phyloP scores from a whole-genome alignment of 305 asterid genomes.

The Andrographis paniculata region DNA sequence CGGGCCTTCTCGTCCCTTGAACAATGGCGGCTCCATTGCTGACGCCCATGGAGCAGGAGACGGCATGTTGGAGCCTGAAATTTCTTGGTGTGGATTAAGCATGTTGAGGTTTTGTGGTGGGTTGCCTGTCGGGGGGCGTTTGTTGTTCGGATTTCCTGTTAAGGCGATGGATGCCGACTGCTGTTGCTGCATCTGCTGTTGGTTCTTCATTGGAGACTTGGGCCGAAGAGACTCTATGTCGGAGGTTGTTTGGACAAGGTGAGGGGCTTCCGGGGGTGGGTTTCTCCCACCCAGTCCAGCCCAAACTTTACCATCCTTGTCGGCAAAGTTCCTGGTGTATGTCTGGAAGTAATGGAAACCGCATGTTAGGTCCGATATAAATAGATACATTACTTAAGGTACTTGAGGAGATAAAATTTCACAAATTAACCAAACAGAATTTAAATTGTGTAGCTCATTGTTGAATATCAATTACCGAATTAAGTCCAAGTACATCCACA shows the following conservation, averaged over 20 bases:
- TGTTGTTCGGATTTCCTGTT: slow-evolving; percentile 54
- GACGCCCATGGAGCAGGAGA: slow-evolving; percentile 62
- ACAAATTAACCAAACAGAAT: too few relatives aligned
- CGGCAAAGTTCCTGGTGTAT: slow-evolving; percentile 53
- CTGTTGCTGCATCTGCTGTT: slow-evolving; percentile 63
- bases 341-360: slow-evolving; percentile 35
- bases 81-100: slow-evolving; percentile 54
- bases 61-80: slow-evolving; percentile 47
- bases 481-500: too few relatives aligned
- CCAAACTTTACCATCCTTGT: slow-evolving; percentile 97
- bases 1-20: slow-evolving; percentile 50
- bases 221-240: slow-evolving; percentile 94
- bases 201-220: slow-evolving; percentile 97
- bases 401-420: too few relatives aligned
- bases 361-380: slow-evolving; percentile 14
- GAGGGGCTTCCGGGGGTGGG: slow-evolving; percentile 97
- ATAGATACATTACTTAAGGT: too few relatives aligned
- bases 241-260: slow-evolving; percentile 83
- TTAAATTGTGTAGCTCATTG: too few relatives aligned
- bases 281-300: slow-evolving; percentile 92
- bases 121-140: slow-evolving; percentile 56
- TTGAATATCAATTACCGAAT: too few relatives aligned
- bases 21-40: slow-evolving; percentile 37
- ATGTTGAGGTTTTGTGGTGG: slow-evolving; percentile 47
- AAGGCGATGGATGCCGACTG: slow-evolving; percentile 66